Percentiles rank a stretch among this genome's conserved stretches.
Conservation (phyloP, 306 rosid species). For the Lathyrus oleraceus region DNA sequence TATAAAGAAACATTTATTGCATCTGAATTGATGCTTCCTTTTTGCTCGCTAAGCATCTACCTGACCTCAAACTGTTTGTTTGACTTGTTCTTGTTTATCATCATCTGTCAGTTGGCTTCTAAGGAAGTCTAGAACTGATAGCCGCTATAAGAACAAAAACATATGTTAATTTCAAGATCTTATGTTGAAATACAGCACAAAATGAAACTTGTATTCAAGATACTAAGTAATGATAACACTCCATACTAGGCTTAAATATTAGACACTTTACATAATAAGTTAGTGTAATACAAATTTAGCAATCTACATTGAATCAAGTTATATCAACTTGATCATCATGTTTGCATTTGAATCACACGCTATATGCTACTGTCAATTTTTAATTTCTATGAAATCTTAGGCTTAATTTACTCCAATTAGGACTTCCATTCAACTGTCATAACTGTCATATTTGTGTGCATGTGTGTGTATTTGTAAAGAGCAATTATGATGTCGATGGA, state of each 20-base stretch:
- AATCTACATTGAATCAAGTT: neutral
- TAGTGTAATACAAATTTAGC: neutral
- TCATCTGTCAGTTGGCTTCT: conserved; percentile 62
- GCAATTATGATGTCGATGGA: no score
- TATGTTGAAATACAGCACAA: conserved; percentile 18
- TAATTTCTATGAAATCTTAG: neutral
- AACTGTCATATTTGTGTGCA: no score
- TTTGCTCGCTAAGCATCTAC: conserved; percentile 2
- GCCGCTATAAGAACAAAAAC: conserved; percentile 48
- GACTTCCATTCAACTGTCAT: no score
- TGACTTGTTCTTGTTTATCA: conserved; percentile 54
- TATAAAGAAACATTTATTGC: conserved; percentile 34
- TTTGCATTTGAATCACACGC: neutral
- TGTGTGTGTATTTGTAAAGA: no score
- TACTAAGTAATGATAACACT: neutral
- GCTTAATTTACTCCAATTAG: neutral
- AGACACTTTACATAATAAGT: neutral
- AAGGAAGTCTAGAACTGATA: conserved; percentile 75
- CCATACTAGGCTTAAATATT: neutral
- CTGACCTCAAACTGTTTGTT: conserved; percentile 42
- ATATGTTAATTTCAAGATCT: conserved; percentile 12
- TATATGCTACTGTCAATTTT: neutral
- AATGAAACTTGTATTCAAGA: no score
- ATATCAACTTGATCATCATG: neutral
- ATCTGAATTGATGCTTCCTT: conserved; percentile 18